Percentiles rank a stretch among this genome's conserved stretches.
Conservation (phyloP, 352 stramenopile species). For the Blastocystis sp. region DNA sequence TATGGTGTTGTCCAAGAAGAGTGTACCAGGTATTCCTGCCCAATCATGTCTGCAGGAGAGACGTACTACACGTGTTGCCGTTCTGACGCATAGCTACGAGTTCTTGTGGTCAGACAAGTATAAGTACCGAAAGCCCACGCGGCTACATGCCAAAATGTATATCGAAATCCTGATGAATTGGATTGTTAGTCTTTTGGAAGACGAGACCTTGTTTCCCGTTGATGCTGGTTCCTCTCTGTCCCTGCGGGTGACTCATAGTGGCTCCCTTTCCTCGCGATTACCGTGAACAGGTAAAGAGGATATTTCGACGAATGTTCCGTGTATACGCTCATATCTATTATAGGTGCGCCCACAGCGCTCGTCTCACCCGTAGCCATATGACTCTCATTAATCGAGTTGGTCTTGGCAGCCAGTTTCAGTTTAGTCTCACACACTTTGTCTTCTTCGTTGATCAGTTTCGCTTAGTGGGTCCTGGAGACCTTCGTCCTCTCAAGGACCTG, state of each 20-base stretch:
- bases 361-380: background rate
- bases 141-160: slow-evolving; percentile 37
- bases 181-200: slow-evolving; percentile 27
- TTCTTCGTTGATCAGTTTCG: slow-evolving; percentile 63
- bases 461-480: slow-evolving; percentile 2
- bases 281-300: slow-evolving; percentile 7
- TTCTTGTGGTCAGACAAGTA: slow-evolving; percentile 53
- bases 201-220: slow-evolving; percentile 45
- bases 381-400: background rate
- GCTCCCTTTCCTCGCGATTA: slow-evolving; percentile 47
- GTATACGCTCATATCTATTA: slow-evolving; percentile 58
- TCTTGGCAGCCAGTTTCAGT: slow-evolving; percentile 11
- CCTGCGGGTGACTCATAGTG: background rate
- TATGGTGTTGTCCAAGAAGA: slow-evolving; percentile 49
- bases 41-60: slow-evolving; percentile 48
- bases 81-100: slow-evolving; percentile 25
- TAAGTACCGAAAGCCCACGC: slow-evolving; percentile 9
- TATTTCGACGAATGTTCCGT: slow-evolving; percentile 33
- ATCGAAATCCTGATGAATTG: slow-evolving; percentile 67
- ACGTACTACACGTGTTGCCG: background rate
- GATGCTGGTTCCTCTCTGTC: background rate
- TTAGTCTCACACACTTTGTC: slow-evolving; percentile 57
- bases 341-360: background rate
- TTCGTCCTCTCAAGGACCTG: slow-evolving; percentile 23
- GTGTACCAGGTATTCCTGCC: slow-evolving; percentile 40